Conservation (phyloP, 2,329 filamentous ascomycete species). For the Penicillium sp. region DNA sequence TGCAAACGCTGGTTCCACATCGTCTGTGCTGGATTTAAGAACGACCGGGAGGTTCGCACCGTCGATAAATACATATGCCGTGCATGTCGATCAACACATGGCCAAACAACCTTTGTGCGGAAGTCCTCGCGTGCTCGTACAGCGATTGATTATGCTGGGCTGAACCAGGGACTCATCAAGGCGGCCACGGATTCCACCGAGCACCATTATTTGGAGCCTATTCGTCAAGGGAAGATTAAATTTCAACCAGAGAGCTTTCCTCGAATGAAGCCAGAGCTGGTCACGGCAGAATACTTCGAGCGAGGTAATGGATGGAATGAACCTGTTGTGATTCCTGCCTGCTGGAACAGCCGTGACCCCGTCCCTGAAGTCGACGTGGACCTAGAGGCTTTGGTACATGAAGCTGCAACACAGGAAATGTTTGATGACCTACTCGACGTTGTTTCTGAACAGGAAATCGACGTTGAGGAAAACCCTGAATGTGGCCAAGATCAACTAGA, state of each 20-base stretch:
- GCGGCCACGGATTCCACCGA: constrained; percentile 64
- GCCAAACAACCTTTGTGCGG: constrained; percentile 66
- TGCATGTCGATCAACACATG: constrained; percentile 59
- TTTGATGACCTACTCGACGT: constrained; percentile 41
- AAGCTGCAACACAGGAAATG: constrained; percentile 41
- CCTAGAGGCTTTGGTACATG: constrained; percentile 31
- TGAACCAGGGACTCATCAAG: constrained; percentile 67
- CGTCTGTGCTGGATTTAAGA: constrained; percentile 66
- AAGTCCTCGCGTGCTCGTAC: constrained; percentile 66
- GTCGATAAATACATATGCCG: constrained; percentile 69
- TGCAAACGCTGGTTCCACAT: constrained; percentile 71
- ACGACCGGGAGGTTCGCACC: constrained; percentile 62
- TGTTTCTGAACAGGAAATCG: constrained; percentile 26
- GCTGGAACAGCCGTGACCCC: constrained; percentile 58
- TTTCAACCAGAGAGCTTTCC: constrained; percentile 64
- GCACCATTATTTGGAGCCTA: constrained; percentile 68
- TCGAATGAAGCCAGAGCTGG: constrained; percentile 62
- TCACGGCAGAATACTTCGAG: constrained; percentile 65
- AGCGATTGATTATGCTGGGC: constrained; percentile 67
- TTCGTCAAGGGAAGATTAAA: constrained; percentile 64
- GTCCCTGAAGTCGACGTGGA: constrained; percentile 24
- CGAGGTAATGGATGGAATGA: constrained; percentile 64
- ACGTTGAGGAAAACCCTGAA: constrained; percentile 51
- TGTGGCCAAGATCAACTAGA: constrained; percentile 65
- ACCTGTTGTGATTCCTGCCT: constrained; percentile 66